Evolutionary conservation across 441 rosid species (phyloP).

Genomic region (Kokia cookei): DNA sequence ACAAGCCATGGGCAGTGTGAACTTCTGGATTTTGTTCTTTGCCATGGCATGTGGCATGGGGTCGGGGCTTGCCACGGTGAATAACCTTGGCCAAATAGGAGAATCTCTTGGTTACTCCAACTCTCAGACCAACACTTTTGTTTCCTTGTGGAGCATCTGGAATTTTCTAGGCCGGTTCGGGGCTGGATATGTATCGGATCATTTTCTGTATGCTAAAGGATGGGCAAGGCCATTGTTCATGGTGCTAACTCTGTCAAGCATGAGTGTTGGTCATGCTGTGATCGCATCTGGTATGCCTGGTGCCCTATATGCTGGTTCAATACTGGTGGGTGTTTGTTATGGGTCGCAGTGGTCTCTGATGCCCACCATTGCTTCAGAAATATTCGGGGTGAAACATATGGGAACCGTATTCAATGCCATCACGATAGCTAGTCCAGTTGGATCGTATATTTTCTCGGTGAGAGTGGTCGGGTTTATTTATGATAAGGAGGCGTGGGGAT

Average conservation of each 20-base stretch:
- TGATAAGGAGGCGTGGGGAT: slow-evolving; percentile 48
- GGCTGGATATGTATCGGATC: slow-evolving; percentile 56
- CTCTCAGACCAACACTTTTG: slow-evolving; percentile 38
- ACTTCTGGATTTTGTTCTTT: slow-evolving; percentile 63
- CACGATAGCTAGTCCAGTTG: slow-evolving; percentile 62
- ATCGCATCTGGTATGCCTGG: slow-evolving; percentile 52
- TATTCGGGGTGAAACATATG: slow-evolving; percentile 60
- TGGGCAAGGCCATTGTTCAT: slow-evolving; percentile 58
- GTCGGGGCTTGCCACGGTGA: slow-evolving; percentile 65
- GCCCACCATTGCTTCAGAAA: slow-evolving; percentile 67
- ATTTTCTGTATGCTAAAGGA: slow-evolving; percentile 36
- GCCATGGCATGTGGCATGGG: slow-evolving; percentile 82
- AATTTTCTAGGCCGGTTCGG: slow-evolving; percentile 62
- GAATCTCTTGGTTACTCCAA: slow-evolving; percentile 60
- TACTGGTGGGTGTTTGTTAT: slow-evolving; percentile 63
- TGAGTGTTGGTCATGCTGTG: slow-evolving; percentile 43
- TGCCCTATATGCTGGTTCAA: slow-evolving; percentile 45
- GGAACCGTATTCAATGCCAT: slow-evolving; percentile 75
- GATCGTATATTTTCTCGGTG: slow-evolving; percentile 72
- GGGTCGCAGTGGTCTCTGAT: slow-evolving; percentile 84
- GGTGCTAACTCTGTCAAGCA: slow-evolving; percentile 43
- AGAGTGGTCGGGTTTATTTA: slow-evolving; percentile 64
- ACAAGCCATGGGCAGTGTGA: slow-evolving; percentile 38
- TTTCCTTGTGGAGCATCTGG: slow-evolving; percentile 69
- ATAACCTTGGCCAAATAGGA: slow-evolving; percentile 65